A percentile compares a stretch with the other conserved stretches of the same genome.
phyloP scores from a whole-genome alignment of 176 grass and related monocot species.

The Bonia amplexicaulis region DNA sequence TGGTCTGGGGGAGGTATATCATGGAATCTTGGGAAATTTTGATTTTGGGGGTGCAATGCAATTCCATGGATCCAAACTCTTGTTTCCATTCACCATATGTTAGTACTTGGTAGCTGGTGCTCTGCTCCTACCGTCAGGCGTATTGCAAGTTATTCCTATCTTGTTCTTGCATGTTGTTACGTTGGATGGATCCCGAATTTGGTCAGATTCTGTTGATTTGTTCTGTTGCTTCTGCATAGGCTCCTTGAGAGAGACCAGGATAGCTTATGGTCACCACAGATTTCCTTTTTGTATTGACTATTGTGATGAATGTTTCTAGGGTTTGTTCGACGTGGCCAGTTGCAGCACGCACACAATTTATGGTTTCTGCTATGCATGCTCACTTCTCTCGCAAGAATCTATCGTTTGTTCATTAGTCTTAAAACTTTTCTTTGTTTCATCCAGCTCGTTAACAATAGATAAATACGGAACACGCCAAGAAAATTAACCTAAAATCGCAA shows the following conservation, averaged over 20 bases:
- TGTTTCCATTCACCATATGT: neutral
- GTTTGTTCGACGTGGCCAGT: neutral
- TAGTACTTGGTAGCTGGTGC: neutral
- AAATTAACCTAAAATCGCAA: neutral
- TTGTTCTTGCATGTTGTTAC: neutral
- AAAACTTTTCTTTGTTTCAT: neutral
- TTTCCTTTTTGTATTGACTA: neutral
- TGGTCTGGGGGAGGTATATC: neutral
- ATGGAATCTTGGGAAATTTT: constrained; percentile 38
- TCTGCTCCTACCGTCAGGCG: neutral
- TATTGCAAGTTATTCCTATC: neutral
- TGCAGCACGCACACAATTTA: neutral
- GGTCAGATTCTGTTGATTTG: neutral
- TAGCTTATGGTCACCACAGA: neutral
- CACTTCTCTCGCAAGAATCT: neutral
- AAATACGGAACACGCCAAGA: neutral
- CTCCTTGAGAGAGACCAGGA: neutral
- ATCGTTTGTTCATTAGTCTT: neutral
- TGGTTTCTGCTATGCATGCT: neutral
- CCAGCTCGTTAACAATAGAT: neutral
- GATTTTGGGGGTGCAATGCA: constrained; percentile 3
- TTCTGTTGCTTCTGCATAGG: neutral
- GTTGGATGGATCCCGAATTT: neutral
- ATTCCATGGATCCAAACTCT: constrained; percentile 23
- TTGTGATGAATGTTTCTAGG: neutral